Evolutionary conservation across 129 eudicot species (phyloP), one percentile per base, ranked within the genome.

Genomic region (Apium graveolens): DNA sequence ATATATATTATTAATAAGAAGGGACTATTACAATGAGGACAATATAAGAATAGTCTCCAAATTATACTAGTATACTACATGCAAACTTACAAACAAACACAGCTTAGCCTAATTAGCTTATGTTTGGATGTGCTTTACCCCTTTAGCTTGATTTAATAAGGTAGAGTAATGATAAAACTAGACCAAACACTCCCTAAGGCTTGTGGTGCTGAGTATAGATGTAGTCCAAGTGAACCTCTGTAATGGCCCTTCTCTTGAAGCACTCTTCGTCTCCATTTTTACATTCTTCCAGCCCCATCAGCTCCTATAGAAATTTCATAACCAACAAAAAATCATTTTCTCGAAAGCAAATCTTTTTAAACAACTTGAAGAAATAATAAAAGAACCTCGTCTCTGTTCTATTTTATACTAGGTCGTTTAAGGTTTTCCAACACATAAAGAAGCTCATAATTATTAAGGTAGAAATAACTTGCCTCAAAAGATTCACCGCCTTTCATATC

Each of bases 141-240:
- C 27, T 21, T 55, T 55, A 55, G 31, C 31, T 57, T 53, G 3
- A 57, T n/a, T 57, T n/a, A 2, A 24, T n/a, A 2, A 2, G 65
- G 65, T n/a, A 24, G 13, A 57, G 24, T 0, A 60, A n/a, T 26
- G 8, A 9, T 7, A 57, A 24, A 9, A 57, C 66, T 0, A 49
- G 24, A 26, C 68, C 66, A 57, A 57, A 60, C 68, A 60, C 16
- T 60, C 34, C 32, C 32, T 74, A 86, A 82, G 86, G 96, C 73
- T 87, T 87, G 73, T 81, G 90, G 42, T 87, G 91, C 90, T 93
- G 98, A 49, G 97, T 93, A 91, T 93, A 93, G 75, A 93, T 93
- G 90, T 93, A 93, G 80, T 93, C 98, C 88, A 93, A 83, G 86
- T 93, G 97, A 81, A 90, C 98, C 60, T 93, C 98, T 76, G 87